Percentiles rank a stretch among this genome's conserved stretches.
These are phyloP conservation scores for Silybum marianum DNA, from an alignment of 129 eudicot species.

Conservation along the genomic window DNA sequence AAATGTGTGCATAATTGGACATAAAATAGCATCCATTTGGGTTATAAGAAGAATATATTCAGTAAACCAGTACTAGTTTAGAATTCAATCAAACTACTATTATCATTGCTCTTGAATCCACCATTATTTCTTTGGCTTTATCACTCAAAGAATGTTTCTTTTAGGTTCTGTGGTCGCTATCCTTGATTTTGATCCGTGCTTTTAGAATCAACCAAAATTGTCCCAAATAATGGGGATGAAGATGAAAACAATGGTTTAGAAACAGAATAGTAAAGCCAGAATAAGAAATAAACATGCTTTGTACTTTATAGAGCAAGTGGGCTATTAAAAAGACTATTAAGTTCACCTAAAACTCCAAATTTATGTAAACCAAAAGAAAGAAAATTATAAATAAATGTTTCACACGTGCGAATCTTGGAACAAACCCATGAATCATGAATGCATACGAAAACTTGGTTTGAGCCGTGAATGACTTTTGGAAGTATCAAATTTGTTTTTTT, in stretches of 20 bases:
- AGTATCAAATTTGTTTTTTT: constrained; percentile 1
- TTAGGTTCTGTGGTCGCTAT: constrained; percentile 19
- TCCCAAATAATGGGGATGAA: constrained; percentile 22
- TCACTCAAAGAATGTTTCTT: constrained; percentile 15
- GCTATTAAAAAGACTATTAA: constrained; percentile 15
- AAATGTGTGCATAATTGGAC: constrained; percentile 9
- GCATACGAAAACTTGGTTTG: constrained; percentile 17
- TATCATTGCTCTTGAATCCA: constrained; percentile 13
- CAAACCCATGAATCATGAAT: constrained; percentile 6
- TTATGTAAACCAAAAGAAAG: constrained; percentile 18
- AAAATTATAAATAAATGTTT: neutral
- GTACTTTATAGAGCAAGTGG: constrained; percentile 37
- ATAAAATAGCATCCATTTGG: constrained; percentile 14
- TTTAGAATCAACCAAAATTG: neutral
- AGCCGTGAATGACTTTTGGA: neutral
- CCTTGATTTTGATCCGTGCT: constrained; percentile 8
- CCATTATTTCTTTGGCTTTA: constrained; percentile 23
- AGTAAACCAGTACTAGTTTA: constrained; percentile 8
- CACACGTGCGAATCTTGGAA: constrained; percentile 17
- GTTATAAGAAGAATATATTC: constrained; percentile 7
- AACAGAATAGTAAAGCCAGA: constrained; percentile 17
- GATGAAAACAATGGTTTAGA: constrained; percentile 17
- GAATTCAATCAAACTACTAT: constrained; percentile 11
- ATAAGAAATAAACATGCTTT: constrained; percentile 15
- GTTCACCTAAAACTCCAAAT: neutral